phyloP scores from a whole-genome alignment of 1,284 basidiomycete species.

The Sphaerobolus stellatus region DNA sequence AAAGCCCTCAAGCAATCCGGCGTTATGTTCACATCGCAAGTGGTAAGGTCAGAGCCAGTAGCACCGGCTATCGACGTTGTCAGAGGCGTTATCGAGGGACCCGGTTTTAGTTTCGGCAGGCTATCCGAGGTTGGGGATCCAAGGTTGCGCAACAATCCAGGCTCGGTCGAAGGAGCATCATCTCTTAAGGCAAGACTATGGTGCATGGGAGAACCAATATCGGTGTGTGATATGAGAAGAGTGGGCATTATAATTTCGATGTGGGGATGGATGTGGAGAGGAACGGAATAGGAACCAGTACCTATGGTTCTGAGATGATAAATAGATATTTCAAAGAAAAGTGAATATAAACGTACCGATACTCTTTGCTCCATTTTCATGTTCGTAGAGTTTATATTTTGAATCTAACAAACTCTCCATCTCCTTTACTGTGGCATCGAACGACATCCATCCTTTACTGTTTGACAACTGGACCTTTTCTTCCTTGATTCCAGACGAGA shows the following conservation, averaged over 20 bases:
- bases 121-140: slow-evolving; percentile 10
- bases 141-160: neutral
- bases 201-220: neutral
- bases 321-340: neutral
- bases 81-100: neutral
- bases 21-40: slow-evolving; percentile 20
- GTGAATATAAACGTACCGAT: slow-evolving; percentile 28
- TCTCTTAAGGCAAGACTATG: neutral
- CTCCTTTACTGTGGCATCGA: slow-evolving; percentile 44
- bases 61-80: neutral
- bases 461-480: slow-evolving; percentile 34
- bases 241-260: slow-evolving; percentile 75
- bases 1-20: slow-evolving; percentile 22
- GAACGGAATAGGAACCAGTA: slow-evolving; percentile 71
- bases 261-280: slow-evolving; percentile 57
- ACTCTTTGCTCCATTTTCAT: slow-evolving; percentile 37
- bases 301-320: neutral
- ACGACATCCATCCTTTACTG: slow-evolving; percentile 42
- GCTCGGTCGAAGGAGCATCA: neutral
- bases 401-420: slow-evolving; percentile 46
- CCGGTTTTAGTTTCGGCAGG: slow-evolving; percentile 11
- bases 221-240: slow-evolving; percentile 3
- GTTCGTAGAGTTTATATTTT: slow-evolving; percentile 46
- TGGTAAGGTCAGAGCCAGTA: slow-evolving; percentile 15
- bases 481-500: slow-evolving; percentile 32